phyloP scores from a whole-genome alignment of 306 rosid species.

The Rosa lucieae region DNA sequence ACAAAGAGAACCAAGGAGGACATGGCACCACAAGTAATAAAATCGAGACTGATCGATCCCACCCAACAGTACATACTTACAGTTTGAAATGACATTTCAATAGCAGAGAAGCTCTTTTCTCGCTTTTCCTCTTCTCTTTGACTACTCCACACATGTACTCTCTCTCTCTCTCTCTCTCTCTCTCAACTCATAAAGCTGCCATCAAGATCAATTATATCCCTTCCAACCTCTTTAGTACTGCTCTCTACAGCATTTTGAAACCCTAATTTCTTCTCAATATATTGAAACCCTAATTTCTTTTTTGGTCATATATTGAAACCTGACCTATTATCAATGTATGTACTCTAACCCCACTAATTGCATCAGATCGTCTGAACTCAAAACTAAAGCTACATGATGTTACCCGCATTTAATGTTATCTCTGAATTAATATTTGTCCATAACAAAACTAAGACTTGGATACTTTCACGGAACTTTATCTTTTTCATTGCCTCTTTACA shows the following conservation, averaged over 20 bases:
- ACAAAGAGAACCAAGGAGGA: slow-evolving; percentile 2
- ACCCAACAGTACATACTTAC: slow-evolving; percentile 40
- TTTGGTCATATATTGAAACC: not conserved
- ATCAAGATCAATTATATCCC: slow-evolving; percentile 49
- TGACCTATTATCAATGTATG: not conserved
- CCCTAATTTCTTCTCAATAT: not conserved
- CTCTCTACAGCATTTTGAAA: not conserved
- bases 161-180: slow-evolving; percentile 7
- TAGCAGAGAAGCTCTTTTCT: not conserved
- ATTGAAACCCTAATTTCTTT: not conserved
- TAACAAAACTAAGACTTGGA: not conserved
- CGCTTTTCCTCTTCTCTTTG: slow-evolving; percentile 2
- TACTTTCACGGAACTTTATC: not conserved
- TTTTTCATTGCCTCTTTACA: not conserved
- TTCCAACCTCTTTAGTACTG: not conserved
- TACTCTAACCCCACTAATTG: not conserved
- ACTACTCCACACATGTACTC: not conserved
- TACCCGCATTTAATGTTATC: not conserved
- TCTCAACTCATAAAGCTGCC: slow-evolving; percentile 40
- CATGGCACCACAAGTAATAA: not conserved
- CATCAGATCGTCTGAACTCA: not conserved
- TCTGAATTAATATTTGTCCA: not conserved
- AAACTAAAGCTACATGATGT: not conserved
- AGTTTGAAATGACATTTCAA: slow-evolving; percentile 70
- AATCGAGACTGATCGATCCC: slow-evolving; percentile 26